Percentiles rank a stretch among this genome's conserved stretches.
Evolutionary conservation across 2,329 filamentous ascomycete species (phyloP).

Genomic region (Cryoendolithus antarcticus): DNA sequence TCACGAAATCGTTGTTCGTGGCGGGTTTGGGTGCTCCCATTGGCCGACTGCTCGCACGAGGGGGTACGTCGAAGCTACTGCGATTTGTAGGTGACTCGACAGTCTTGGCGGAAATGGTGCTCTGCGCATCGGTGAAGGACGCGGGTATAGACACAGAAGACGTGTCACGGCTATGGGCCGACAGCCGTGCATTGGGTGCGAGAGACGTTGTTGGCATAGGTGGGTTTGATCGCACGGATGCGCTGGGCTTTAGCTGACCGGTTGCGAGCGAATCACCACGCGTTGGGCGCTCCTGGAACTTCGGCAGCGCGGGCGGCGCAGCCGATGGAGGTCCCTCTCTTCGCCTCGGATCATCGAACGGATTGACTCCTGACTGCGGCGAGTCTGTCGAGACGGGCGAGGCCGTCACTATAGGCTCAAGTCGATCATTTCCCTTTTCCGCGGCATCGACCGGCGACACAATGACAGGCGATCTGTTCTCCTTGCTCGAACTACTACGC

Average conservation of each 20-base stretch:
- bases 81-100: slow-evolving; percentile 12
- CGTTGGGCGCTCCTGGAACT: slow-evolving; percentile 35
- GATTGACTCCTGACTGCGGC: slow-evolving; percentile 25
- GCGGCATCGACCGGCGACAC: slow-evolving; percentile 24
- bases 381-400: slow-evolving; percentile 28
- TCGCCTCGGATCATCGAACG: slow-evolving; percentile 26
- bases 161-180: slow-evolving; percentile 26
- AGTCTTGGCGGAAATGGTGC: slow-evolving; percentile 13
- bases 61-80: slow-evolving; percentile 31
- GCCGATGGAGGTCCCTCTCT: slow-evolving; percentile 17
- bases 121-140: slow-evolving; percentile 24
- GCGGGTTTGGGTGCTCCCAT: slow-evolving; percentile 29
- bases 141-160: slow-evolving; percentile 26
- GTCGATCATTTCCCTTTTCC: slow-evolving; percentile 17
- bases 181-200: neutral
- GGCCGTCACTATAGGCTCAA: slow-evolving; percentile 22
- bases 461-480: slow-evolving; percentile 28
- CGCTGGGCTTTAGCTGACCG: slow-evolving; percentile 13
- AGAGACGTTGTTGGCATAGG: slow-evolving; percentile 27
- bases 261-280: slow-evolving; percentile 48
- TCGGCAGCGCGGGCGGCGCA: slow-evolving; percentile 25
- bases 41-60: slow-evolving; percentile 36
- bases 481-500: slow-evolving; percentile 34
- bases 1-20: slow-evolving; percentile 30
- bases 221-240: slow-evolving; percentile 13